Base-by-base conservation (phyloP, 2,329 filamentous ascomycete genomes). In the Talaromyces islandicus region DNA sequence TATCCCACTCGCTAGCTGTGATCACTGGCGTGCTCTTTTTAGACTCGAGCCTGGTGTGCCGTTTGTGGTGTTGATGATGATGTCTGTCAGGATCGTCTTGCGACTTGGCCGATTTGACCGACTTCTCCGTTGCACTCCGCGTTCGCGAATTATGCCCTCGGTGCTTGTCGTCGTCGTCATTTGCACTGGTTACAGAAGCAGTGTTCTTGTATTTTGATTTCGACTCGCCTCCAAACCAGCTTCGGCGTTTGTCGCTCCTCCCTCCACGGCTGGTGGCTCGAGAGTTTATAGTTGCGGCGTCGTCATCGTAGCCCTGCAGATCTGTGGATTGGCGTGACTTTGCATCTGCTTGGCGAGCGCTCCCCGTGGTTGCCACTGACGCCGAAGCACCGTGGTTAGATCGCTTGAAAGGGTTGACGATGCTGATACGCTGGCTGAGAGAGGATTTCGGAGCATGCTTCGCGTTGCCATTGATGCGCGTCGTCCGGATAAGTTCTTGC, bases 331-430 rank as follows among this genome's bases (percentile, higher is more conserved):
- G 59, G 10, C 69, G 68, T 19, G 61, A 62, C 35, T 63, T 69
- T 11, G 63, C n/a, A 11, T 64, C 68, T 29, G 60, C 43, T 29
- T 62, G 62, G 12, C 74, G 72, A 25, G 73, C 67, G 0, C 51
- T 54, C 12, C 46, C 48, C 12, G 54, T 30, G 14, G 73, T 75
- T 54, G 71, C 70, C 27, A 72, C 69, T 2, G 75, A 77, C 57
- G 68, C 71, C n/a, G 68, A 70, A 7, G 67, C 63, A 12, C 65
- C 69, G 58, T 77, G 75, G 41, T 71, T 70, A 5, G 71, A 67
- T 32, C 76, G 75, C 63, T 73, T 78, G 67, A 78, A 78, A 2
- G 73, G 74, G 54, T 77, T 78, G 62, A 77, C 75, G 48, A 75
- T 70, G 60, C 75, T 77, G 60, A 77, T 74, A 11, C 75, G 73